These are phyloP conservation scores for Paratrimastix pyriformis DNA, from an alignment of 78 protist genomes.

Conservation along the genomic window DNA sequence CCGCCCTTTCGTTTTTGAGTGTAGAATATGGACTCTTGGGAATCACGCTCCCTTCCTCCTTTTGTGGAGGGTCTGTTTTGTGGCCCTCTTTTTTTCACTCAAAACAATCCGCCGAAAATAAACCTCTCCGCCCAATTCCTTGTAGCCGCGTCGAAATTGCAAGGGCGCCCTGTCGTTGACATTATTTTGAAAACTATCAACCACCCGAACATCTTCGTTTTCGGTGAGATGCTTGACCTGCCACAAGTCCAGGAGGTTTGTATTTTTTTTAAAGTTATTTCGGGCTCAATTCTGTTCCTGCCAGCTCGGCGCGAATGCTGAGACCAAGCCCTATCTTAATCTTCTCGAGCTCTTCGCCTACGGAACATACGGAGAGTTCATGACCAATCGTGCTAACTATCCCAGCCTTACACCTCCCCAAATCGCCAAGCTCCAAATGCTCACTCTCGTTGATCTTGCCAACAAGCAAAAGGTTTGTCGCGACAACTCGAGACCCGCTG, in stretches of 20 bases:
- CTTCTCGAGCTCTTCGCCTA: not conserved
- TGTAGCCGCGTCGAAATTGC: no score
- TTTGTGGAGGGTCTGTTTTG: no score
- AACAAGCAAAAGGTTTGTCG: not conserved
- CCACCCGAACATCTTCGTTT: not conserved
- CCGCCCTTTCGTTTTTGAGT: no score
- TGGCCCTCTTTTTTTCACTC: no score
- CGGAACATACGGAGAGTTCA: slow-evolving; percentile 23
- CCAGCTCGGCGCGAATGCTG: not conserved
- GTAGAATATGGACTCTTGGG: no score
- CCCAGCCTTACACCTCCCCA: not conserved
- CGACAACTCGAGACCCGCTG: not conserved
- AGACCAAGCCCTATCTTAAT: not conserved
- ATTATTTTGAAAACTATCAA: no score
- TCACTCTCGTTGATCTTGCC: not conserved
- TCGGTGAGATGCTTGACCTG: slow-evolving; percentile 17
- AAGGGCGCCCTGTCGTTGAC: no score
- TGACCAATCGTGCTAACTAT: not conserved
- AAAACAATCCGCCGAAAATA: no score
- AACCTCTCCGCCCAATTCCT: no score
- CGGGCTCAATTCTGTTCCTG: not conserved
- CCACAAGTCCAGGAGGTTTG: not conserved
- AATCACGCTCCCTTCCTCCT: no score
- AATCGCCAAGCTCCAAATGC: not conserved
- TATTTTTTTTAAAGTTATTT: not conserved